Base-by-base conservation (phyloP, 1,284 basidiomycete genomes). In the Ganoderma sinense region DNA sequence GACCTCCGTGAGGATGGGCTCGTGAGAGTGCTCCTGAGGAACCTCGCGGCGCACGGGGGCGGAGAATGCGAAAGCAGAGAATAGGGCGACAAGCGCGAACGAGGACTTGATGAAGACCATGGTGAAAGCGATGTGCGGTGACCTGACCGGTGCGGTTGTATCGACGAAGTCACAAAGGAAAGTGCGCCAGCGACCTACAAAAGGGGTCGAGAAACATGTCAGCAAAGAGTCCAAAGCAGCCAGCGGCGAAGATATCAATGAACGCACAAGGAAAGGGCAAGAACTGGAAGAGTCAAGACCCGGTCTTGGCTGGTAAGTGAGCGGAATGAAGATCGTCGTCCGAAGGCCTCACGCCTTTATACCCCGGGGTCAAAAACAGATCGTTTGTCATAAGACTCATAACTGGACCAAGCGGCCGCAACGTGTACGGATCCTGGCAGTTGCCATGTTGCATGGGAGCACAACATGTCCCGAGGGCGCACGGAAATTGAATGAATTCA, bases 11-110 rank as follows among this genome's bases (percentile, higher is more conserved):
- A 91, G 78, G 79, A 89, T 85, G 62, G 81, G 79, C 73, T 91
- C 85, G 77, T 92, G 90, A 36, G 89, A 90, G 81, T 91, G 89
- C 79, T 91, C 90, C 84, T 91, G 90, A 56, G 90, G 90, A 53
- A 91, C 90, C 78, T 91, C 89, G 74, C 89, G 88, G 70, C 84
- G 81, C 62, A 87, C 79, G 39, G 88, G 88, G 41, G 84, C 75
- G 65, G 85, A 81, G 69, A 78, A 78, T 65, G 79, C 82, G 66
- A 79, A 78, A 71, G 75, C 77, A 66, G 81, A 80, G 74, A 84
- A 84, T 41, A 69, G 59, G 66, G 77, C 76, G 76, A 85, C 78
- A 64, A 69, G 66, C 36, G 82, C 80, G 60, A 84, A 76, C 58
- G 84, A 76, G 69, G 82, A 77, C 74, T 84, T 84, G 77, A 76